Evolutionary conservation across 2,329 filamentous ascomycete genomes (phyloP).

Genomic region (Falciphora oryzae): DNA sequence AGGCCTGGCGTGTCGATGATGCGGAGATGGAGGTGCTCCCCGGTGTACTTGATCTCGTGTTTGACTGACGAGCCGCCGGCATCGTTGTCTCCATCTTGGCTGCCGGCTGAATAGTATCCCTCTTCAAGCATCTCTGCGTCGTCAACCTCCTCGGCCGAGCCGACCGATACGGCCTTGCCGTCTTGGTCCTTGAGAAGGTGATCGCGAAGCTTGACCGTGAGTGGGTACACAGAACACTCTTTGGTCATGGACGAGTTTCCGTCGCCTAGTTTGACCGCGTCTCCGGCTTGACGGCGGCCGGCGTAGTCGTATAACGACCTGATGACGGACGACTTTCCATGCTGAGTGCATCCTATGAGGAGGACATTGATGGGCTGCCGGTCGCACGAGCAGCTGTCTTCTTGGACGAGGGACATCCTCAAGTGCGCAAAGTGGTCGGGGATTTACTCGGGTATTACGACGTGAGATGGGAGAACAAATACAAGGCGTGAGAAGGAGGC

Average conservation of each 20-base stretch:
- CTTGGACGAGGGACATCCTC: not conserved
- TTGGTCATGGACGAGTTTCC: not conserved
- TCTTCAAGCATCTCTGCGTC: not conserved
- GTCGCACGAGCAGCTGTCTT: not conserved
- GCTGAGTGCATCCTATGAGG: not conserved
- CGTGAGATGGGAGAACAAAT: too few species aligned
- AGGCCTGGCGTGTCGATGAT: slow-evolving; percentile 6
- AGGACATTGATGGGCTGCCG: not conserved
- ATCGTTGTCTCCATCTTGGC: not conserved
- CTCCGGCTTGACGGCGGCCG: not conserved
- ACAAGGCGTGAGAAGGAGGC: too few species aligned
- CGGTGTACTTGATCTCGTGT: not conserved
- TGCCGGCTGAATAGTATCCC: not conserved
- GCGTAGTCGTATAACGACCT: not conserved
- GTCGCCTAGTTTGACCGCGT: not conserved
- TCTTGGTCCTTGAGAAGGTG: not conserved
- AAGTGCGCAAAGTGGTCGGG: too few species aligned
- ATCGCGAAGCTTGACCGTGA: not conserved
- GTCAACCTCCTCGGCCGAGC: not conserved
- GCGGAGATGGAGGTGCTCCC: not conserved
- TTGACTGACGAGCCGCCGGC: not conserved
- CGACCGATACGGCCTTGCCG: not conserved
- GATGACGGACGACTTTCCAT: not conserved
- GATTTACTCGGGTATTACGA: too few species aligned
- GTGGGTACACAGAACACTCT: not conserved